Percentiles rank a stretch among this genome's conserved stretches.
phyloP scores from a whole-genome alignment of 169 alveolate genomes.

The Plasmodium yoelii region DNA sequence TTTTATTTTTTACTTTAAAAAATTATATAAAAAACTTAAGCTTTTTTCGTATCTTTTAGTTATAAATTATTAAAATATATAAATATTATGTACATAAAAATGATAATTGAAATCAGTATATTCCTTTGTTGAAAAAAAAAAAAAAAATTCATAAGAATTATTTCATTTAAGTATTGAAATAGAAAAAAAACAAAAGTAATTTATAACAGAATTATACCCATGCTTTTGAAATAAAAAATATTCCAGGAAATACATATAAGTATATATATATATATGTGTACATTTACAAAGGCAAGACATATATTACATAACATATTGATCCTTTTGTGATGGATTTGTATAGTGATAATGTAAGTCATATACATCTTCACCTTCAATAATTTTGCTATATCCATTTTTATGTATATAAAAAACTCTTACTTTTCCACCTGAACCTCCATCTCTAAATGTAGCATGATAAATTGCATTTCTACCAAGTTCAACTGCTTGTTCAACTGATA shows the following conservation, averaged over 20 bases:
- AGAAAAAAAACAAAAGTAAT: too few species aligned
- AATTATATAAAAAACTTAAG: too few species aligned
- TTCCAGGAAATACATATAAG: background rate
- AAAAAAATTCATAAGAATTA: too few species aligned
- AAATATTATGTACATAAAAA: too few species aligned
- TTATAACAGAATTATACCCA: background rate
- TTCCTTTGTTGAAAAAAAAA: too few species aligned
- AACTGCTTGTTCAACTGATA: conserved; percentile 97
- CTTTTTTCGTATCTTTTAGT: too few species aligned
- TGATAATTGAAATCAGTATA: too few species aligned
- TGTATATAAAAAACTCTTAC: conserved; percentile 97
- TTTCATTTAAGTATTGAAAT: too few species aligned
- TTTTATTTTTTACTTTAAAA: too few species aligned
- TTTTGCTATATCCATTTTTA: conserved; percentile 94
- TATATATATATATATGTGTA: background rate
- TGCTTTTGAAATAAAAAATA: background rate
- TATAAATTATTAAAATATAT: too few species aligned
- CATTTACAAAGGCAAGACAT: background rate
- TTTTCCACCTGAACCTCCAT: conserved; percentile 99
- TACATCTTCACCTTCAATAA: conserved; percentile 93
- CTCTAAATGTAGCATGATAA: conserved; percentile 98
- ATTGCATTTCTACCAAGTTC: conserved; percentile 98
- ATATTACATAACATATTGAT: conserved; percentile 60
- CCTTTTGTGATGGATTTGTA: conserved; percentile 81
- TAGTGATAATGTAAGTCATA: conserved; percentile 91